These are phyloP conservation scores for Cercospora sp. DNA, from an alignment of 2,329 filamentous ascomycete species.

Conservation along the genomic window DNA sequence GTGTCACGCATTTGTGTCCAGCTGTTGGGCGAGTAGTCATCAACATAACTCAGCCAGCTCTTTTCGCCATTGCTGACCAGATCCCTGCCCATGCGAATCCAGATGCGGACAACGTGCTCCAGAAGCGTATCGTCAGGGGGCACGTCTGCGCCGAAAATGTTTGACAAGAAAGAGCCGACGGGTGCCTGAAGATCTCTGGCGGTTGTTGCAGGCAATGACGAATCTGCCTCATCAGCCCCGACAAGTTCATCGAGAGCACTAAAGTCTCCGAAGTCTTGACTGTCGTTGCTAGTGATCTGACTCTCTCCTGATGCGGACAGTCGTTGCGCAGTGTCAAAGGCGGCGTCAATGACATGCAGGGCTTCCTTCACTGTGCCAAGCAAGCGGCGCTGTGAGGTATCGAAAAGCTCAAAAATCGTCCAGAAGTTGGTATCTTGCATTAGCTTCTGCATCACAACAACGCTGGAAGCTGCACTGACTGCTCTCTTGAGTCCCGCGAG, in stretches of 20 bases:
- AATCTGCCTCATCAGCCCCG: slow-evolving; percentile 7
- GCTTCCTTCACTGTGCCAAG: slow-evolving; percentile 51
- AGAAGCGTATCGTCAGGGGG: slow-evolving; percentile 57
- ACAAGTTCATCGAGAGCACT: slow-evolving; percentile 52
- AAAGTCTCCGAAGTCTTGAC: slow-evolving; percentile 64
- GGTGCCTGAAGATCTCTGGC: slow-evolving; percentile 49
- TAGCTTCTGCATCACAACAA: slow-evolving; percentile 34
- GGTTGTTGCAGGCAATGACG: neutral
- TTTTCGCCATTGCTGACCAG: slow-evolving; percentile 43
- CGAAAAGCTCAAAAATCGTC: slow-evolving; percentile 54
- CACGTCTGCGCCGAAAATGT: slow-evolving; percentile 60
- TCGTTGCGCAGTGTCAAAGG: slow-evolving; percentile 34
- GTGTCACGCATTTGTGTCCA: slow-evolving; percentile 51
- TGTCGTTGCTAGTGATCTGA: slow-evolving; percentile 55
- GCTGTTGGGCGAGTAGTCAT: slow-evolving; percentile 53
- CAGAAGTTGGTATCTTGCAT: slow-evolving; percentile 44
- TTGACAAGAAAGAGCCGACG: slow-evolving; percentile 58
- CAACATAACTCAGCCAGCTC: slow-evolving; percentile 59
- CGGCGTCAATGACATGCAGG: slow-evolving; percentile 50
- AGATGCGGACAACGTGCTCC: slow-evolving; percentile 54
- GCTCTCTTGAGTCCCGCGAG: slow-evolving; percentile 53
- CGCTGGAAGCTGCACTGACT: slow-evolving; percentile 42
- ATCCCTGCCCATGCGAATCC: slow-evolving; percentile 55
- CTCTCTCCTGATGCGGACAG: slow-evolving; percentile 30
- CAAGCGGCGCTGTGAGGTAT: slow-evolving; percentile 44